A percentile compares a stretch with the other conserved stretches of the same genome.
Evolutionary conservation across 192 early-diverging fungal genomes (phyloP).

Genomic region (Kickxella alabastrina): DNA sequence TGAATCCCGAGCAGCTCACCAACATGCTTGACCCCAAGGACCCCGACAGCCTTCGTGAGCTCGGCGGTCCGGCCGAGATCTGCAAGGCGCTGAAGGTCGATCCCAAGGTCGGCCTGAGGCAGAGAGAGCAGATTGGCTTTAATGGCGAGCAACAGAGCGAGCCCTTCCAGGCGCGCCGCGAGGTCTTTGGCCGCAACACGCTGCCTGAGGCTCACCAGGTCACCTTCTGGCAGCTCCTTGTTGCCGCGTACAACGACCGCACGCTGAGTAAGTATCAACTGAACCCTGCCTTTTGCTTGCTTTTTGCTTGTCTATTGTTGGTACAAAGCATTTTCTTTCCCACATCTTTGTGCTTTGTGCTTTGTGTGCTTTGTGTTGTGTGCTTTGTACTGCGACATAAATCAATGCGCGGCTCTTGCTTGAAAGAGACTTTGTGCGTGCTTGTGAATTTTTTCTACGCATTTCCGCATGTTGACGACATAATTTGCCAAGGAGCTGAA

Average conservation of each 20-base stretch:
- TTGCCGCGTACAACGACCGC: constrained; percentile 64
- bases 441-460: too few species aligned
- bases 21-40: constrained; percentile 66
- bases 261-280: constrained; percentile 53
- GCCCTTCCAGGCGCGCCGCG: constrained; percentile 52
- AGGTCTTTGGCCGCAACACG: constrained; percentile 48
- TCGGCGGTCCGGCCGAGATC: constrained; percentile 59
- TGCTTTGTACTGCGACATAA: too few species aligned
- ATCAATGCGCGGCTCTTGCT: too few species aligned
- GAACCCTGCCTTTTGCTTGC: constrained; percentile 4
- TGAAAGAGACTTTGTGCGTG: too few species aligned
- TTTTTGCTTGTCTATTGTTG: neutral
- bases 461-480: too few species aligned
- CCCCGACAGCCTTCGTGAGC: constrained; percentile 51
- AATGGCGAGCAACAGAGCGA: constrained; percentile 30
- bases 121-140: constrained; percentile 48
- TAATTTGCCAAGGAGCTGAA: too few species aligned
- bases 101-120: constrained; percentile 55
- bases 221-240: constrained; percentile 57
- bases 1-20: constrained; percentile 53
- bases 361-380: too few species aligned
- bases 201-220: constrained; percentile 55
- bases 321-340: neutral
- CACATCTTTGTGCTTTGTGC: too few species aligned
- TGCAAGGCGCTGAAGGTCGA: constrained; percentile 61